A percentile compares a stretch with the other conserved stretches of the same genome.
Conservation (phyloP, 768 basidiomycete species). For the Mycena chlorophos region DNA sequence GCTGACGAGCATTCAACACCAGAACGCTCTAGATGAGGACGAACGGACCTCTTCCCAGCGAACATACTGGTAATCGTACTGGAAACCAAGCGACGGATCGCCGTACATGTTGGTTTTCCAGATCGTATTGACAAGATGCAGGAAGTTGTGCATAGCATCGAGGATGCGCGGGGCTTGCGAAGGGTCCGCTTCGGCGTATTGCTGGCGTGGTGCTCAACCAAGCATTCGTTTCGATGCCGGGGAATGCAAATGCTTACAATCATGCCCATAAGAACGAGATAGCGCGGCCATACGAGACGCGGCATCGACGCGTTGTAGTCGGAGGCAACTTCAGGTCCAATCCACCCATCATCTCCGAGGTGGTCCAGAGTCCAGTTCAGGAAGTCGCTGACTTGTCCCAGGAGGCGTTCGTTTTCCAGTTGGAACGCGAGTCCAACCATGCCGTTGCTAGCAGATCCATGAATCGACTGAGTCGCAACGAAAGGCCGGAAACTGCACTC, state of each 20-base stretch:
- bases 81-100: constrained; percentile 38
- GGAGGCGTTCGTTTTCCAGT: constrained; percentile 36
- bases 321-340: constrained; percentile 42
- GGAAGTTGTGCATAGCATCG: constrained; percentile 39
- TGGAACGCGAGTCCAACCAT: constrained; percentile 46
- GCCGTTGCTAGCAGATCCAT: constrained; percentile 32
- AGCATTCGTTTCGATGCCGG: not conserved
- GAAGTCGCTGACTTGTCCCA: constrained; percentile 39
- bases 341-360: constrained; percentile 42
- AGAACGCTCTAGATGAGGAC: not conserved
- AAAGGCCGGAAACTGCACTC: constrained; percentile 20
- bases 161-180: constrained; percentile 38
- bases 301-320: constrained; percentile 38
- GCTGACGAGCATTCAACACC: not conserved
- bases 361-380: constrained; percentile 41
- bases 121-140: constrained; percentile 34
- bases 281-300: constrained; percentile 44
- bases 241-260: constrained; percentile 28
- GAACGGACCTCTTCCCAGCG: constrained; percentile 41
- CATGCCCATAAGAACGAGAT: constrained; percentile 39
- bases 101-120: constrained; percentile 40
- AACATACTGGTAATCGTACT: constrained; percentile 44
- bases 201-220: constrained; percentile 26
- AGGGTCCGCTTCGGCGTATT: constrained; percentile 45
- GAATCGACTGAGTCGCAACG: not conserved